Percentiles rank a stretch among this genome's conserved stretches.
Evolutionary conservation across 2,329 filamentous ascomycete species (phyloP).

Genomic region (Cadophora sp.): DNA sequence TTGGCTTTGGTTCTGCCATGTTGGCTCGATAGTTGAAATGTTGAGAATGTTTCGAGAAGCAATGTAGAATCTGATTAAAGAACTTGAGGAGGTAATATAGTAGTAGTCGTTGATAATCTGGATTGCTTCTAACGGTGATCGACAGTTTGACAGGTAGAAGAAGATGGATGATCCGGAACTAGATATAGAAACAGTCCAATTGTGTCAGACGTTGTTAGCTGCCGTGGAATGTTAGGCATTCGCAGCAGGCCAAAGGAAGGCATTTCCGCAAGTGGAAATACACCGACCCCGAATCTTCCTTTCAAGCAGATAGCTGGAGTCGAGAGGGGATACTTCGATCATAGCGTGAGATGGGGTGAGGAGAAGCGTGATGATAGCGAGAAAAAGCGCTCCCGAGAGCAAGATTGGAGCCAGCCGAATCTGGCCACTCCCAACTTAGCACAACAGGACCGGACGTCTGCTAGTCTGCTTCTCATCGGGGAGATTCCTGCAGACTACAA

Average conservation of each 20-base stretch:
- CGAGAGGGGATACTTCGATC: not conserved
- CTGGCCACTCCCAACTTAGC: conserved; percentile 12
- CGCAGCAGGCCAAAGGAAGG: not conserved
- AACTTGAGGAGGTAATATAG: not conserved
- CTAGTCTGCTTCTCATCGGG: not conserved
- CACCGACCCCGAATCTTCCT: not conserved
- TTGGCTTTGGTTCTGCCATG: conserved; percentile 12
- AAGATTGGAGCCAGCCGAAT: not conserved
- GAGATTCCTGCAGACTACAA: not conserved
- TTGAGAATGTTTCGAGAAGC: not conserved
- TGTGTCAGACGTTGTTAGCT: conserved; percentile 11
- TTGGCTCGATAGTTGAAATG: not conserved
- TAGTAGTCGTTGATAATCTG: not conserved
- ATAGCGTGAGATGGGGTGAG: conserved; percentile 7
- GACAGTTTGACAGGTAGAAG: not conserved
- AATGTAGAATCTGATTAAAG: not conserved
- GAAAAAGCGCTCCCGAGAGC: conserved; percentile 9
- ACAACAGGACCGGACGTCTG: not conserved
- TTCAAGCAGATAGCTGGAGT: not conserved
- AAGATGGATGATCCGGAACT: conserved; percentile 5
- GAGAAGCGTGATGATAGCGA: conserved; percentile 7
- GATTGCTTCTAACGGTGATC: conserved; percentile 9
- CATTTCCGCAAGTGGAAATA: not conserved
- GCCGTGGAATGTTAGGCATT: conserved; percentile 3
- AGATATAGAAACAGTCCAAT: conserved; percentile 9